A percentile compares a stretch with the other conserved stretches of the same genome.
phyloP scores from a whole-genome alignment of 345 rosid genomes.

The Combretum micranthum region DNA sequence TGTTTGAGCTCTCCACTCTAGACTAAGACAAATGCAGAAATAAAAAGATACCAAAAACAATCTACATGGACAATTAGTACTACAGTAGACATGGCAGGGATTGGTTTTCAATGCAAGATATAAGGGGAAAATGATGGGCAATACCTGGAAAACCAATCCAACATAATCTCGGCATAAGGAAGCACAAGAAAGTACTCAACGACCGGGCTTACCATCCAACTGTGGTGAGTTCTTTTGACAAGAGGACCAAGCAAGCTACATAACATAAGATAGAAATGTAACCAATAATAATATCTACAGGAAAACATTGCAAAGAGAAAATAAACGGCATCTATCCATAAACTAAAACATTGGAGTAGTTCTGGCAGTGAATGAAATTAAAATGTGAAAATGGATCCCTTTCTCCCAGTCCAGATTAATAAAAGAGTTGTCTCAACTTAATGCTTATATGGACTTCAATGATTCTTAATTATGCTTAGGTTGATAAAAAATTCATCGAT shows the following conservation, averaged over 20 bases:
- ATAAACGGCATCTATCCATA: background rate
- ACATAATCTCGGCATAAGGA: slow-evolving; percentile 38
- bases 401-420: too few relatives aligned
- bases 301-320: background rate
- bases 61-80: background rate
- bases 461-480: too few relatives aligned
- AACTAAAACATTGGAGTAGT: background rate
- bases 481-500: too few relatives aligned
- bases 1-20: too few relatives aligned
- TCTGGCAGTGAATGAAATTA: background rate
- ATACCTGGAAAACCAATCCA: slow-evolving; percentile 47
- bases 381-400: too few relatives aligned
- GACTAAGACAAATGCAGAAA: too few relatives aligned
- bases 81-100: background rate
- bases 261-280: slow-evolving; percentile 2
- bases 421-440: too few relatives aligned
- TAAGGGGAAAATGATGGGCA: slow-evolving; percentile 4
- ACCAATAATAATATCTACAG: background rate
- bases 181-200: slow-evolving; percentile 54
- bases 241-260: slow-evolving; percentile 55
- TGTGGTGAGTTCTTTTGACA: slow-evolving; percentile 18
- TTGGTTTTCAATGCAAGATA: background rate
- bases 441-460: too few relatives aligned
- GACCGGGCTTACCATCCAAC: slow-evolving; percentile 30
- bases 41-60: too few relatives aligned